Evolutionary conservation across 306 rosid genomes (phyloP), one percentile per base, ranked within the genome.

Genomic region (Cyamopsis tetragonoloba): DNA sequence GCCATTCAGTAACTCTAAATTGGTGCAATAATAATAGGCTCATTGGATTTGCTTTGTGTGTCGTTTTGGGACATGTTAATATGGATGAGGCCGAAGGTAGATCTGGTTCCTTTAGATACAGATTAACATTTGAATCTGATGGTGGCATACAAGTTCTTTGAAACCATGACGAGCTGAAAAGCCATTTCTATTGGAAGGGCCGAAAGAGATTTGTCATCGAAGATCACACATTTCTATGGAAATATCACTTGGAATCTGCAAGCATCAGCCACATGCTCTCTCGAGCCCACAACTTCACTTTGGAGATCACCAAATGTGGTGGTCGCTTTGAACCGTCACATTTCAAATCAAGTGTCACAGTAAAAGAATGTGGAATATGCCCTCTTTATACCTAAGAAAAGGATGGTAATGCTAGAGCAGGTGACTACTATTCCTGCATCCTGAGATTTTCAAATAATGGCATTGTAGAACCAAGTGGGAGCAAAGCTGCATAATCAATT

Each of bases 171-270:
- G 6, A 3, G 10, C 19, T 34, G n/a, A 14, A 8, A 22, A 0
- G 14, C 20, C 1, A 1, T 24, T 68, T 14, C 62, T 0, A 23
- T 15, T 38, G 41, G 73, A 53, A 53, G 54, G 54, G 20, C 39
- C 7, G 2, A 23, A 0, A 0, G 1, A 24, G 50, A 56, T 8
- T 5, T 2, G 1, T 23, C 22, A 17, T 5, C 37, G 13, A 38
- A 53, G 28, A 54, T 69, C 74, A 69, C 51, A 54, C 44, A 26
- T 6, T 55, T 44, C 4, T 69, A 10, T 68, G 73, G 42, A 68
- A 26, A 53, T 53, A 15, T 39, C 6, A 6, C 17, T 14, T 53
- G 30, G 66, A 43, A 5, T 30, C 63, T 8, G 0, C 26, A 28
- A 31, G 47, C 27, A 56, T 30, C 10, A 47, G 3, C 34, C 12